Evolutionary conservation across 306 rosid genomes (phyloP).

Genomic region (Canavalia gladiata): DNA sequence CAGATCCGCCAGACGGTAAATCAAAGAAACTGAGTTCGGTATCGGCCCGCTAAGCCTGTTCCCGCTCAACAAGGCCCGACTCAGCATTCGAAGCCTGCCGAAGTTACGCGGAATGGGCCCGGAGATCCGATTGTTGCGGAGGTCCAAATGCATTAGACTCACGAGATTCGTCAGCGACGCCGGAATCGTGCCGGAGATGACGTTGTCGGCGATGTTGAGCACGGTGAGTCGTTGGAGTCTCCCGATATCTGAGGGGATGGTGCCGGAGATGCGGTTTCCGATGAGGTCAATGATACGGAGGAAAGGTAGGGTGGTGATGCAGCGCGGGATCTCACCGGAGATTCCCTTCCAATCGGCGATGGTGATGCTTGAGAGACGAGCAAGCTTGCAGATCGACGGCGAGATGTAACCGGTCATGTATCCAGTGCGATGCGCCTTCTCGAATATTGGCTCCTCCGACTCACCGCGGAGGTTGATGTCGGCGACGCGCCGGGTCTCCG

Average conservation of each 20-base stretch:
- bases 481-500: slow-evolving; percentile 67
- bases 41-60: slow-evolving; percentile 72
- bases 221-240: slow-evolving; percentile 72
- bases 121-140: slow-evolving; percentile 76
- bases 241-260: slow-evolving; percentile 71
- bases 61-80: slow-evolving; percentile 85
- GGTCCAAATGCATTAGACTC: slow-evolving; percentile 81
- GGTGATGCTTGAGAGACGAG: slow-evolving; percentile 75
- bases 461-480: slow-evolving; percentile 95
- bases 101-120: slow-evolving; percentile 67
- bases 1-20: slow-evolving; percentile 88
- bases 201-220: slow-evolving; percentile 83
- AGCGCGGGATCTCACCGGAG: slow-evolving; percentile 85
- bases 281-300: slow-evolving; percentile 87
- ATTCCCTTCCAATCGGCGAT: slow-evolving; percentile 97
- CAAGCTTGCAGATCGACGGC: slow-evolving; percentile 71
- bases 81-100: slow-evolving; percentile 70
- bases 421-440: slow-evolving; percentile 70
- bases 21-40: slow-evolving; percentile 62
- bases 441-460: slow-evolving; percentile 79
- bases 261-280: slow-evolving; percentile 78
- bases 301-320: slow-evolving; percentile 71
- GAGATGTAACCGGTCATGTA: slow-evolving; percentile 90
- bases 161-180: slow-evolving; percentile 60
- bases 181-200: slow-evolving; percentile 73